Evolutionary conservation across 2,329 filamentous ascomycete genomes (phyloP).

Genomic region (Diaporthe humulicola): DNA sequence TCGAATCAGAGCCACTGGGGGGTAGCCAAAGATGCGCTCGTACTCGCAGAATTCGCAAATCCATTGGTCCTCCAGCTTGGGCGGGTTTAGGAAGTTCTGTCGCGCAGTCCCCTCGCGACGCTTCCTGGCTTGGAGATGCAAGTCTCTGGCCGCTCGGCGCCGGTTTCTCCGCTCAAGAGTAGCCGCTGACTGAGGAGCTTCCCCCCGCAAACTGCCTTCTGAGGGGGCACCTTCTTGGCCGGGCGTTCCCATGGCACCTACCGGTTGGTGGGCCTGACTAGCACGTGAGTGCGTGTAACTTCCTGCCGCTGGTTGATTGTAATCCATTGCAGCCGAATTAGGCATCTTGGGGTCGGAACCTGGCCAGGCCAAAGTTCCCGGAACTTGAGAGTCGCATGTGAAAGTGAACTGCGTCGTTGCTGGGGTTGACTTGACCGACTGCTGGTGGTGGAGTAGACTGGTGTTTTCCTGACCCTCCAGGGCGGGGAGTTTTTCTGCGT

Average conservation of each 20-base stretch:
- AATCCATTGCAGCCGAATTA: conserved; percentile 34
- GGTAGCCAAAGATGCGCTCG: conserved; percentile 91
- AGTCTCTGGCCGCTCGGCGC: conserved; percentile 77
- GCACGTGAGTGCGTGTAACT: conserved; percentile 36
- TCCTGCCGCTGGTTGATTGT: conserved; percentile 41
- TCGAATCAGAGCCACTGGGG: conserved; percentile 86
- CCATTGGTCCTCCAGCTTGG: conserved; percentile 81
- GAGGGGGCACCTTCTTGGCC: conserved; percentile 29
- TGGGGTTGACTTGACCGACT: conserved; percentile 71
- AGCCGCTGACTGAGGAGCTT: conserved; percentile 30
- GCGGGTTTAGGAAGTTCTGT: conserved; percentile 81
- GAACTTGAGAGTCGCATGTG: conserved; percentile 91
- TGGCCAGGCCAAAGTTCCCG: conserved; percentile 83
- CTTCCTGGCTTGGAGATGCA: conserved; percentile 80
- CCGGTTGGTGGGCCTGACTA: conserved; percentile 21
- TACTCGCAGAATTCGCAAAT: conserved; percentile 99
- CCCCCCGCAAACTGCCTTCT: conserved; percentile 35
- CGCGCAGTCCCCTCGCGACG: conserved; percentile 83
- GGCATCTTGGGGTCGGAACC: conserved; percentile 57
- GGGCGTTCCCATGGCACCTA: background rate
- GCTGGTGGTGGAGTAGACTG: conserved; percentile 75
- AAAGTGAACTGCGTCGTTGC: conserved; percentile 95
- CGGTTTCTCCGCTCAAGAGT: conserved; percentile 51
- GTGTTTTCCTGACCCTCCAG: conserved; percentile 81
- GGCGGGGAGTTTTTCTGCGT: conserved; percentile 78